These are phyloP conservation scores for Pleurotus giganteus DNA, from an alignment of 768 basidiomycete genomes.

Conservation along the genomic window DNA sequence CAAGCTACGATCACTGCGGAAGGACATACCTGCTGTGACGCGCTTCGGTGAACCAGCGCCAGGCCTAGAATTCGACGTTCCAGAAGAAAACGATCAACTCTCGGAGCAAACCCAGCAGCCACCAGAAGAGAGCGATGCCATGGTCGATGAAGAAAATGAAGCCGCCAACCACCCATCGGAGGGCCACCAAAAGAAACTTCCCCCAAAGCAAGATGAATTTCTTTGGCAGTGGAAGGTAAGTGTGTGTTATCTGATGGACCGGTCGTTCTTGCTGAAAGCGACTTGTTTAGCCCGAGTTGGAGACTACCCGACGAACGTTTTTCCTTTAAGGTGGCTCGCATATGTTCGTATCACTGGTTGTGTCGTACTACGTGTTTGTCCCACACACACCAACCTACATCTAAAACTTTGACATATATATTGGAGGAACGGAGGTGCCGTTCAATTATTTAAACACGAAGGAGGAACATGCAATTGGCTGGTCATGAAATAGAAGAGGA, in stretches of 20 bases:
- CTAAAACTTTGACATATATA: too few species aligned
- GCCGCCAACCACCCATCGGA: slow-evolving; percentile 23
- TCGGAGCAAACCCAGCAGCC: slow-evolving; percentile 16
- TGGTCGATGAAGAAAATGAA: slow-evolving; percentile 16
- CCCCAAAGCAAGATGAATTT: slow-evolving; percentile 73
- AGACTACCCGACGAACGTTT: slow-evolving; percentile 87
- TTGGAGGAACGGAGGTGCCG: too few species aligned
- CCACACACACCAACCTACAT: too few species aligned
- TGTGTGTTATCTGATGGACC: slow-evolving; percentile 12
- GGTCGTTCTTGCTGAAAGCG: slow-evolving; percentile 9
- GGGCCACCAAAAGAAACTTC: slow-evolving; percentile 27
- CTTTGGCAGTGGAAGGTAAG: slow-evolving; percentile 91
- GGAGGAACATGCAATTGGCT: background rate
- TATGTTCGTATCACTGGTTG: too few species aligned
- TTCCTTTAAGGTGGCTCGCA: slow-evolving; percentile 56
- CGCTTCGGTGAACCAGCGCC: slow-evolving; percentile 62
- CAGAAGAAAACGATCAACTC: slow-evolving; percentile 25
- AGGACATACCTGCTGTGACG: slow-evolving; percentile 81
- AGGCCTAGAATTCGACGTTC: slow-evolving; percentile 52
- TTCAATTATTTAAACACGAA: too few species aligned
- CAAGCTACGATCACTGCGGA: slow-evolving; percentile 86
- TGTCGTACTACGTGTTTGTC: too few species aligned
- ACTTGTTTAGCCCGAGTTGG: slow-evolving; percentile 76
- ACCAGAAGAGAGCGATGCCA: slow-evolving; percentile 13
- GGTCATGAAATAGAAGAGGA: background rate